These are phyloP conservation scores for Nectriaceae sp. DNA, from an alignment of 2,329 filamentous ascomycete genomes.

Conservation along the genomic window DNA sequence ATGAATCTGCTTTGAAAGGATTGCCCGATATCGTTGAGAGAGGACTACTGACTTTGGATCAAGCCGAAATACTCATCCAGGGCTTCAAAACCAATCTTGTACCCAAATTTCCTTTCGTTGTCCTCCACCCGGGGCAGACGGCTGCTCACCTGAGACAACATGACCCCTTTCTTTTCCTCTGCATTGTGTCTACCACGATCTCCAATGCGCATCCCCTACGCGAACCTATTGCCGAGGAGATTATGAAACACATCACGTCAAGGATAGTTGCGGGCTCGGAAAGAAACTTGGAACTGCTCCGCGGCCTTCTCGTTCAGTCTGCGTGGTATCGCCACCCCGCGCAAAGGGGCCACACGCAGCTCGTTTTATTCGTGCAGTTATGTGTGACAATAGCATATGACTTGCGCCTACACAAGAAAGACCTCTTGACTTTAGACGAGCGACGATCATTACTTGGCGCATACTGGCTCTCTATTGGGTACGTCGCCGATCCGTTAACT, in stretches of 20 bases:
- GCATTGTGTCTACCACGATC: conserved; percentile 5
- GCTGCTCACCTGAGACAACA: background rate
- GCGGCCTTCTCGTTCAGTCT: conserved; percentile 7
- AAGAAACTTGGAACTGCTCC: conserved; percentile 8
- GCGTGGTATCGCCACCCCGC: conserved; percentile 12
- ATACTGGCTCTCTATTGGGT: conserved; percentile 7
- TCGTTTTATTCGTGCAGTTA: conserved; percentile 2
- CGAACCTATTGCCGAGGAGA: conserved; percentile 5
- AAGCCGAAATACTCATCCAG: conserved; percentile 2
- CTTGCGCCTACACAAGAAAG: background rate
- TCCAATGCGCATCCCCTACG: conserved; percentile 5
- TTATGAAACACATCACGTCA: conserved; percentile 11
- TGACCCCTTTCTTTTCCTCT: conserved; percentile 12
- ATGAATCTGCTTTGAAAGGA: conserved; percentile 3
- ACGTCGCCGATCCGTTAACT: background rate
- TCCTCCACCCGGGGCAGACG: conserved; percentile 3
- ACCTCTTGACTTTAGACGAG: conserved; percentile 3
- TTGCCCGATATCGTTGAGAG: conserved; percentile 11
- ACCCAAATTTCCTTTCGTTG: conserved; percentile 9
- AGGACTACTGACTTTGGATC: conserved; percentile 3
- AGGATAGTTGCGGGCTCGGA: conserved; percentile 10
- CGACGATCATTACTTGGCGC: conserved; percentile 10
- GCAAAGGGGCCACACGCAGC: conserved; percentile 10
- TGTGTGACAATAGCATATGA: conserved; percentile 11
- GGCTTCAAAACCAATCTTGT: conserved; percentile 8